Evolutionary conservation across 2,329 filamentous ascomycete species (phyloP).

Genomic region (Xylariales sp.): DNA sequence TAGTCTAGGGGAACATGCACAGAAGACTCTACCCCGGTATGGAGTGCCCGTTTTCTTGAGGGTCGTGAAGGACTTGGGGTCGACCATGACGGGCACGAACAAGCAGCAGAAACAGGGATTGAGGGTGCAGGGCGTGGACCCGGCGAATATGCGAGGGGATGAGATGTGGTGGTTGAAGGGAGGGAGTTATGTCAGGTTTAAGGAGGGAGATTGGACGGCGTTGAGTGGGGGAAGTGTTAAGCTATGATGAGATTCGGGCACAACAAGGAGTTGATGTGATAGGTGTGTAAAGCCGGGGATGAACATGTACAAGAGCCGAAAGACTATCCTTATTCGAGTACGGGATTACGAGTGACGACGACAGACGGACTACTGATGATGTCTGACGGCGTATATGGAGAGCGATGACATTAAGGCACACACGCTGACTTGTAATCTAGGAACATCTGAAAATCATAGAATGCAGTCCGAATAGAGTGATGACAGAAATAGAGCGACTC

Average conservation of each 20-base stretch:
- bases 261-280: no score
- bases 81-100: conserved; percentile 74
- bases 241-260: conserved; percentile 40
- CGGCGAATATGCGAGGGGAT: conserved; percentile 45
- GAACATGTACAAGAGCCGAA: neutral
- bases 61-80: conserved; percentile 49
- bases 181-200: conserved; percentile 65
- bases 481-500: no score
- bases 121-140: conserved; percentile 70
- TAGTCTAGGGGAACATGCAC: conserved; percentile 58
- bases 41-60: conserved; percentile 76
- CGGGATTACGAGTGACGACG: no score
- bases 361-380: no score
- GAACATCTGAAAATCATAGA: no score
- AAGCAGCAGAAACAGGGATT: conserved; percentile 81
- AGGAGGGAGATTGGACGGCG: conserved; percentile 60
- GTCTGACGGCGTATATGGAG: no score
- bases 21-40: conserved; percentile 60
- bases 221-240: conserved; percentile 66
- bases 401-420: no score
- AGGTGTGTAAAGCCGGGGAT: no score
- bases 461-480: no score
- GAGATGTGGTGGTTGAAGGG: conserved; percentile 61
- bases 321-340: no score
- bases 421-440: no score